Evolutionary conservation across 495 filamentous ascomycete species (phyloP), one percentile per base, ranked within the genome.

Genomic region (Penicillium cinerascens): DNA sequence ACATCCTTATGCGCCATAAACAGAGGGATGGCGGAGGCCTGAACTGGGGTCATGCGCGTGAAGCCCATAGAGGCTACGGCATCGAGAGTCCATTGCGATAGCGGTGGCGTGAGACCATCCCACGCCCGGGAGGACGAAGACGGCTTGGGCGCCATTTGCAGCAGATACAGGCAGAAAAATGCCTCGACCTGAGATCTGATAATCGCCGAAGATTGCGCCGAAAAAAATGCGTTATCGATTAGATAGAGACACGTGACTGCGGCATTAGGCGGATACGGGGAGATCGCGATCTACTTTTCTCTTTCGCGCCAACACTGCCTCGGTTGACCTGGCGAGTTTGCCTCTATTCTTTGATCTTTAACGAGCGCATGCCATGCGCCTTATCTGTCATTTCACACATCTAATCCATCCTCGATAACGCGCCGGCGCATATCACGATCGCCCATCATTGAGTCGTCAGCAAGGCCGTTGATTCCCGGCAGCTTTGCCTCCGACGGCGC

Each of bases 1-100:
- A 97, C 92, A 72, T 97, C 93, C 60, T 97, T 97, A 68, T 97
- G 89, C 7, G 84, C 86, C 71, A 89, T 84, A 68, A 97, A 95
- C 15, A 96, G 79, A 10, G 92, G 92, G 56, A 97, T 89, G 15
- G 87, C 86, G n/a, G 88, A 92, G 20, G 91, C 89, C 68, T 98
- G 93, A 15, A 97, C 93, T 1, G 93, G 93, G 3, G 93, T 98
- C 74, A 92, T 95, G 59, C 85, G 83, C 41, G 76, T 77, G 67
- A 96, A 96, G 41, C 91, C 88, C 86, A 92, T 90, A 45, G 83
- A 82, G 22, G 82, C 75, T 53, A 96, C 81, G 33, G 91, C 92
- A 48, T 93, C 88, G 25, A 92, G 77, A 25, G 91, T 81, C 92
- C 93, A 98, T 82, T 88, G 81, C 49, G 90, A 89, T n/a, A 98